Evolutionary conservation across 2,329 filamentous ascomycete genomes (phyloP), one percentile per base, ranked within the genome.

Genomic region (Botrytis porri): DNA sequence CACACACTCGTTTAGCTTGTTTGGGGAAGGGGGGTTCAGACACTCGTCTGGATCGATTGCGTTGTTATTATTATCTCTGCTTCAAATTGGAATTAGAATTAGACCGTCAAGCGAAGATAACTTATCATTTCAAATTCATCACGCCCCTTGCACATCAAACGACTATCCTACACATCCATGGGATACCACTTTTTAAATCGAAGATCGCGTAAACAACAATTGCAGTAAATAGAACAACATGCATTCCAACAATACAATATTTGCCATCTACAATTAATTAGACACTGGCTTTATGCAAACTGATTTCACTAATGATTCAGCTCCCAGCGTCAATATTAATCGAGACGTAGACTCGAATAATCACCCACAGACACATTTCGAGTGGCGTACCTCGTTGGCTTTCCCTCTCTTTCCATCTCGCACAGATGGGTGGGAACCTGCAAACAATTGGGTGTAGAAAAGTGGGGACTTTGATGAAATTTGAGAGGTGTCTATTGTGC

Each of bases 331-430:
- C 10, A n/a, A 14, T 51, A n/a, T 12, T 3, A 16, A 29, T 1
- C 14, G 51, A 54, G 6, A 29, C 16, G 1, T 57, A 57, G 16
- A 29, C 14, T 54, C 6, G 14, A 6, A 29, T 57, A 16, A 57
- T 4, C 14, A 29, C 3, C 14, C 0, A 57, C 7, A 57, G 0
- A 54, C 3, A 29, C 3, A 54, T 29, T 29, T 0, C 16, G 3
- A 54, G 29, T 0, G 14, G 6, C 10, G 48, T 6, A 51, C 48
- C 5, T 4, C 3, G 48, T n/a, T 54, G 48, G 16, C 48, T n/a
- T 16, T 57, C 51, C n/a, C 0, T 54, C 14, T 57, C 14, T 0
- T 29, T 32, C 8, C n/a, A 18, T 57, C 51, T 54, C n/a, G 14
- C 14, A 29, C 14, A 57, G 7, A 18, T 57, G 18, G 51, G 14